Base-by-base conservation (phyloP, 306 rosid species). In the Gleditsia sinensis region DNA sequence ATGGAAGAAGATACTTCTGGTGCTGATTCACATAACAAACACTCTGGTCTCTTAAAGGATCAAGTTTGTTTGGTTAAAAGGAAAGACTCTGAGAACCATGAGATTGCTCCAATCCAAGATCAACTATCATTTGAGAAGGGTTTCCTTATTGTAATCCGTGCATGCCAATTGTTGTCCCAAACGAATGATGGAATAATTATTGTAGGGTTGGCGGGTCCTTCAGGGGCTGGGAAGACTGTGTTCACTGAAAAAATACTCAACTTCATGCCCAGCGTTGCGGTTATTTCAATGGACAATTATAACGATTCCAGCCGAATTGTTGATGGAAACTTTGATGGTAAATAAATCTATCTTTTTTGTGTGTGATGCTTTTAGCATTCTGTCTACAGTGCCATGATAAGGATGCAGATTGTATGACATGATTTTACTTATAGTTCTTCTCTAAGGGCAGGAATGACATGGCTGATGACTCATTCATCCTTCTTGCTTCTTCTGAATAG, bases 251-350 rank as follows among this genome's bases (percentile, higher is more conserved):
- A 34, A 36, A 61, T 61, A 61, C 46, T 61, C 46, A 61, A 19
- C 40, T 61, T 19, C 67, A 34, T 61, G 67, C 46, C 67, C 9
- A 36, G 67, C 48, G 36, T 61, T 19, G 67, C 67, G 4, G 67
- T 61, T 21, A 34, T 61, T 34, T 34, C 67, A 13, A 61, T 61
- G 67, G 67, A 61, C 30, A 61, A 61, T 61, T 61, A 61, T 48
- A 61, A 61, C 19, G 67, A 61, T 34, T 17, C 67, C 7, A 61
- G 67, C 36, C 67, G 67, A 19, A 36, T 61, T 19, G 14, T 61
- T 34, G 67, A 61, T 61, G 30, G 67, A 34, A 61, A 61, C 39
- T 61, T 61, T 61, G 67, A 61, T 61, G 67, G 67, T 61, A 61
- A 61, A 33, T 61, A 33, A 34, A 13, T 23, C 48, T 28, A 16